Evolutionary conservation across 2,329 filamentous ascomycete species (phyloP).

Genomic region (Plectosphaerella sp.): DNA sequence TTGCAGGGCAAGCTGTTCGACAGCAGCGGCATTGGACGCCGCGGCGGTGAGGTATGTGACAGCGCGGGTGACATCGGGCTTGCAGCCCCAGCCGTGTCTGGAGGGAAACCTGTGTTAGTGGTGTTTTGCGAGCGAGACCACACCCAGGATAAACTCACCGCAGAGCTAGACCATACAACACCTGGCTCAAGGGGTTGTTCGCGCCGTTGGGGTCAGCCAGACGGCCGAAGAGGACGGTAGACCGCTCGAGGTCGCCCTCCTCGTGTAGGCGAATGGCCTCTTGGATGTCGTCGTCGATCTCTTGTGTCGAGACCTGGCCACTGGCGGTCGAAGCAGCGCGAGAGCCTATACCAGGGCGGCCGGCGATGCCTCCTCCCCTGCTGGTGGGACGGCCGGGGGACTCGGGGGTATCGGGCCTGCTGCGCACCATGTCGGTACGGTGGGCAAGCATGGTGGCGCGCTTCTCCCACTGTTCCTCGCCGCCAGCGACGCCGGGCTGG

Average conservation of each 20-base stretch:
- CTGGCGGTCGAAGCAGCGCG: neutral
- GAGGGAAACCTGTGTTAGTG: constrained; percentile 1
- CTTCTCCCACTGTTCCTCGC: constrained; percentile 84
- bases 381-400: constrained; percentile 3
- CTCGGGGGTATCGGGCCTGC: constrained; percentile 34
- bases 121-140: constrained; percentile 3
- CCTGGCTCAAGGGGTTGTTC: constrained; percentile 92
- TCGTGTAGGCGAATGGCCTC: constrained; percentile 95
- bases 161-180: constrained; percentile 88
- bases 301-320: constrained; percentile 41
- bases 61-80: constrained; percentile 65
- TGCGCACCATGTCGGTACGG: constrained; percentile 47
- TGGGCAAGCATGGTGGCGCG: constrained; percentile 83
- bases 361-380: neutral
- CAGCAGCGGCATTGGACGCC: constrained; percentile 80
- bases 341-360: neutral
- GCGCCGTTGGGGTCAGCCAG: constrained; percentile 79
- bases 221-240: constrained; percentile 79
- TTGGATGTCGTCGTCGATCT: constrained; percentile 72
- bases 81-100: constrained; percentile 91
- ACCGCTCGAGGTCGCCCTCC: constrained; percentile 69
- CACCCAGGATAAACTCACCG: constrained; percentile 49
- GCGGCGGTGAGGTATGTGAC: constrained; percentile 83
- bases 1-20: constrained; percentile 80
- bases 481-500: constrained; percentile 39